phyloP scores from a whole-genome alignment of 257 asterid species.

The Solanum commersonii region DNA sequence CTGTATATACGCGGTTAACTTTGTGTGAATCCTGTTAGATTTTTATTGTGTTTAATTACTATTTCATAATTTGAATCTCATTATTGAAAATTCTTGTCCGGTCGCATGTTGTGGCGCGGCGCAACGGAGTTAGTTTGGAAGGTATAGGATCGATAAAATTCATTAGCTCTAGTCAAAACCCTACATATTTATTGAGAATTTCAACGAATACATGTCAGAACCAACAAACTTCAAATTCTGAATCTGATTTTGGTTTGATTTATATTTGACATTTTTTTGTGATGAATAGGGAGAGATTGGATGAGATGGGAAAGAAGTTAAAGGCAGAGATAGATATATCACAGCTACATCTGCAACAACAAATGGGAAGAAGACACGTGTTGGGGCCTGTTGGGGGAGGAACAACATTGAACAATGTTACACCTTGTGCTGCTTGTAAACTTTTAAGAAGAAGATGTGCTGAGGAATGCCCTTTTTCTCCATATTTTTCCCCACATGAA shows the following conservation, averaged over 20 bases:
- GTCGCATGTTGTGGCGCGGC: not conserved
- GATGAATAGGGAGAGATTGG: conserved; percentile 50
- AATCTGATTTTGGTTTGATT: not conserved
- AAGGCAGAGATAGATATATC: conserved; percentile 37
- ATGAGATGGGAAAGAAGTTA: conserved; percentile 61
- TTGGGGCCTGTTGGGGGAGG: conserved; percentile 40
- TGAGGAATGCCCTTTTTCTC: conserved; percentile 88
- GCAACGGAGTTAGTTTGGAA: too few relatives aligned
- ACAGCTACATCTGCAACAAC: not conserved
- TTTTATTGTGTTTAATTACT: not conserved
- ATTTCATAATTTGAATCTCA: not conserved
- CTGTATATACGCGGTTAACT: not conserved
- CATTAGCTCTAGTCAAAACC: not conserved
- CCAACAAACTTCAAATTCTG: not conserved
- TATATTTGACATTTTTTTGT: not conserved
- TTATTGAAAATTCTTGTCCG: not conserved
- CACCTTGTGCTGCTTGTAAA: conserved; percentile 95
- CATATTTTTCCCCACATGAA: conserved; percentile 83
- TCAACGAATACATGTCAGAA: not conserved
- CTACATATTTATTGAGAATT: not conserved
- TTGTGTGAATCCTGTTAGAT: not conserved
- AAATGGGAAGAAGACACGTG: conserved; percentile 54
- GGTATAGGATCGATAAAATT: too few relatives aligned
- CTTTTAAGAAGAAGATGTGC: conserved; percentile 82
- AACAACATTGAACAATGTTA: conserved; percentile 49